Base-by-base conservation (phyloP, 345 rosid species). In the Eucalyptus curtisii region DNA sequence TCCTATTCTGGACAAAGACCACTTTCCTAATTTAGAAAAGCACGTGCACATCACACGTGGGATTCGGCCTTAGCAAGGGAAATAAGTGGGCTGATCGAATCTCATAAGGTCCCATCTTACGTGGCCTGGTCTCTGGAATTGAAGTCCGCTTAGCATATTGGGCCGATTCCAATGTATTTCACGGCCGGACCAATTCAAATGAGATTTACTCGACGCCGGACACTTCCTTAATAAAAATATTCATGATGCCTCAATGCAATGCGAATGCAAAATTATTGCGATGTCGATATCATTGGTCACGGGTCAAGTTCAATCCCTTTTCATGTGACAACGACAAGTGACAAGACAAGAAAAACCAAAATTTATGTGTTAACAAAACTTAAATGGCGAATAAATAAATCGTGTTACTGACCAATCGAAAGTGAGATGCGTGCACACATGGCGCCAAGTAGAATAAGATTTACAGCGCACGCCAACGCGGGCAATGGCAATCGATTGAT, bases 381-480 rank as follows among this genome's bases (percentile, higher is more conserved):
- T 61, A 61, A 13, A 30, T 13, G 8, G 2, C 8, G 1, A n/a
- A 61, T 0, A 12, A 8, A 27, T 27, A 0, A 12, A n/a, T n/a
- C 4, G 1, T 27, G 0, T 13, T 1, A 30, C 4, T 7, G 3
- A 13, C 5, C 33, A 30, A 61, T 61, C 71, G 2, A 55, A 55
- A 55, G 3, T 55, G 61, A 55, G 6, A 55, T 10, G 61, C 7
- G 3, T 25, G 13, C 13, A 55, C 27, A 55, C 30, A 55, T 55
- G 1, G 2, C 61, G 0, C 6, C 0, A 55, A 9, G 0, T 55
- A 55, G 6, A 13, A 55, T 24, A 55, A 55, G 4, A 55, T 55
- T 24, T 25, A 1, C 6, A 0, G 6, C 2, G 27, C 27, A 55
- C 25, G 11, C 59, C 1, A 27, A 27, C 0, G 2, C 13, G 2